A percentile compares a stretch with the other conserved stretches of the same genome.
These are phyloP conservation scores for Volvox reticuliferus DNA, from an alignment of 139 green algal species.

Conservation along the genomic window DNA sequence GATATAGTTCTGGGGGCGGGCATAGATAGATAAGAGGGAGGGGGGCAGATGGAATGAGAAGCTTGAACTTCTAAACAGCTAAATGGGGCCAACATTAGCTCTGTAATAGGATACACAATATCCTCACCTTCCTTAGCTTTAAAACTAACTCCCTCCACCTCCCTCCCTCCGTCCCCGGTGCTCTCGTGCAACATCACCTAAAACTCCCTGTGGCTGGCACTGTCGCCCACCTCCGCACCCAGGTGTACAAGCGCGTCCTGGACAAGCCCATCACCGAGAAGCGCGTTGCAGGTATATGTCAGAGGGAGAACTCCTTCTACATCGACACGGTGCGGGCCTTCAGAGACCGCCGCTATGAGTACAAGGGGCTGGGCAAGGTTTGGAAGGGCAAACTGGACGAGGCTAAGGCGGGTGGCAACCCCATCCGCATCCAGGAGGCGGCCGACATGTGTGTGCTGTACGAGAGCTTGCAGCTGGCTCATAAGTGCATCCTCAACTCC, in stretches of 20 bases:
- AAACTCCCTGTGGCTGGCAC: too few species aligned
- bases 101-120: background rate
- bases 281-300: slow-evolving; percentile 90
- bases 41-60: too few species aligned
- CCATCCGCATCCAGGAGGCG: slow-evolving; percentile 78
- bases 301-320: slow-evolving; percentile 98
- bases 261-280: slow-evolving; percentile 94
- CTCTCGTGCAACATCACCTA: too few species aligned
- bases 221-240: background rate
- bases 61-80: too few species aligned
- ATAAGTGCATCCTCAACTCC: slow-evolving; percentile 99
- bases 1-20: background rate
- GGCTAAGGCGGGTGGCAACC: slow-evolving; percentile 79
- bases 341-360: slow-evolving; percentile 97
- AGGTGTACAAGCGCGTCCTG: slow-evolving; percentile 97
- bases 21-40: background rate
- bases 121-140: too few species aligned
- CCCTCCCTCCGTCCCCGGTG: background rate
- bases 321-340: slow-evolving; percentile 97
- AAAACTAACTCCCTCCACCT: background rate
- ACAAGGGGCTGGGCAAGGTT: slow-evolving; percentile 97
- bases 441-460: slow-evolving; percentile 93
- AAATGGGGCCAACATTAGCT: background rate
- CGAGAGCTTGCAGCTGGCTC: slow-evolving; percentile 95
- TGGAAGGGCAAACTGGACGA: slow-evolving; percentile 92